A percentile compares a stretch with the other conserved stretches of the same genome.
These are phyloP conservation scores for Sordaria brevicollis DNA, from an alignment of 495 filamentous ascomycete species.

Conservation along the genomic window DNA sequence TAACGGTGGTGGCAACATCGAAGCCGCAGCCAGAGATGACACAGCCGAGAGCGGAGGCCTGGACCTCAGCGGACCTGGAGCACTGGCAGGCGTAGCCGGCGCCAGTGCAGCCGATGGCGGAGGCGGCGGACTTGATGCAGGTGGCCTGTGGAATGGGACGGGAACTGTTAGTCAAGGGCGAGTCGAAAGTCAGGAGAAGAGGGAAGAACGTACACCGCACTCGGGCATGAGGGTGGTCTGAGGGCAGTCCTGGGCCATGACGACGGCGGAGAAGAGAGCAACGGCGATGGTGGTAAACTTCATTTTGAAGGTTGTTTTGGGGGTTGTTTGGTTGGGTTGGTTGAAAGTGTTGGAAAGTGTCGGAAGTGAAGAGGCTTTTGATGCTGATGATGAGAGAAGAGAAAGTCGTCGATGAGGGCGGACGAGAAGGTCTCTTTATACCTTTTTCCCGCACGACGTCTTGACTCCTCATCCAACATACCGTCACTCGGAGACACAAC, in stretches of 20 bases:
- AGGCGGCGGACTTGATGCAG: background rate
- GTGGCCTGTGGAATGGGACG: background rate
- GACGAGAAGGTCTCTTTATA: background rate
- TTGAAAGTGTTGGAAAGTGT: background rate
- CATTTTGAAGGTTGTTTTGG: background rate
- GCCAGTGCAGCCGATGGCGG: background rate
- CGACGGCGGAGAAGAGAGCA: background rate
- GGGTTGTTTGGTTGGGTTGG: background rate
- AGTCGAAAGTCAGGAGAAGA: background rate
- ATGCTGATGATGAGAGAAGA: background rate
- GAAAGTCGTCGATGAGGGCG: background rate
- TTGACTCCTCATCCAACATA: background rate
- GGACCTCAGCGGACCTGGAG: background rate
- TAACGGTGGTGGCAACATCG: background rate
- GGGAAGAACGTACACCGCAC: background rate
- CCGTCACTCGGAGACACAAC: background rate
- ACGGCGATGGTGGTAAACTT: constrained; percentile 1
- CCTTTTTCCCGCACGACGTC: background rate
- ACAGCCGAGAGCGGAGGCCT: background rate
- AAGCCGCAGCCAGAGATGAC: background rate
- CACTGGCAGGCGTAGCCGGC: constrained; percentile 3
- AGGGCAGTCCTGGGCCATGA: background rate
- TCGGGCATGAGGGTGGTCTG: background rate
- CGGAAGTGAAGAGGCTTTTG: background rate
- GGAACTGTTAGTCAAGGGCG: background rate